Base-by-base conservation (phyloP, 306 rosid species). In the Alnus glutinosa region DNA sequence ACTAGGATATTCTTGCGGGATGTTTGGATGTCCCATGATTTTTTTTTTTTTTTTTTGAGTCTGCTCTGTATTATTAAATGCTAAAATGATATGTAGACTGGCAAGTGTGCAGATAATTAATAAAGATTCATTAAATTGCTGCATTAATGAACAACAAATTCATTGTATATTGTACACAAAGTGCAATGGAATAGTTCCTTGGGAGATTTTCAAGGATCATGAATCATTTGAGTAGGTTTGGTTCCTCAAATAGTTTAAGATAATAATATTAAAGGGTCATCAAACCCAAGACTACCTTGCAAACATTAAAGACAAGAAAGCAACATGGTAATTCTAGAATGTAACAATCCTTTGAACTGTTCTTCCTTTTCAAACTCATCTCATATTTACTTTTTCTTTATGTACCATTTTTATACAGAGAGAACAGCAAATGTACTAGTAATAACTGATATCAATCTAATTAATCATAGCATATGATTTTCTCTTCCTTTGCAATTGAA, bases 401-500 rank as follows among this genome's bases (percentile, higher is more conserved):
- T 76, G 18, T 77, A 75, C 72, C 69, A 30, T 11, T 48, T 32
- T 54, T 76, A 70, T 70, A 71, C 70, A 84, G 73, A 58, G 46
- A 50, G 73, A 54, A 78, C 75, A 8, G 71, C 28, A 78, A 74
- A 77, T 36, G 78, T 70, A 70, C 75, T 69, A 73, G 50, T 78
- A 51, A 70, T 37, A 68, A 76, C 52, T 71, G 63, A 46, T 1
- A 3, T 44, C 12, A 49, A 77, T 70, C 47, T 28, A 11, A 68
- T 48, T 49, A 74, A 7, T 71, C 70, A 67, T 77, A 76, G 80
- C 84, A 79, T 83, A 79, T 83, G 87, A 81, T 78, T 78, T 81
- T 86, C 30, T 92, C 95, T 76, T 88, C 94, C 52, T 87, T 82
- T 18, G 95, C 86, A 79, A 87, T 86, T 62, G 99, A 96, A 74